These are phyloP conservation scores for Pseudocercospora eumusae DNA, from an alignment of 2,329 filamentous ascomycete genomes.

Conservation along the genomic window DNA sequence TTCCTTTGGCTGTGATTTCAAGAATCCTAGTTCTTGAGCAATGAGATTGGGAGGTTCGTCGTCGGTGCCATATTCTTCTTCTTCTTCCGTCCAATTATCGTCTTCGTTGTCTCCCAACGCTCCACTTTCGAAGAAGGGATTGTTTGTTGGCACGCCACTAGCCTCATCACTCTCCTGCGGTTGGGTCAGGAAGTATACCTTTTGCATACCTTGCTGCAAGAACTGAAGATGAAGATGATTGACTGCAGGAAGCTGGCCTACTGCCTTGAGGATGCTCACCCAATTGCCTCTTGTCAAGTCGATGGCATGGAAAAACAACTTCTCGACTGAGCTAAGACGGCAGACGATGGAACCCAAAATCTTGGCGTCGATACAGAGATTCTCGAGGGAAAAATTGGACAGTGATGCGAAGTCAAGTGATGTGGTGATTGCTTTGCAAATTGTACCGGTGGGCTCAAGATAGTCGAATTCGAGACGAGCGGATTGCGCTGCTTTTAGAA, in stretches of 20 bases:
- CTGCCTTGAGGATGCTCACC: constrained; percentile 29
- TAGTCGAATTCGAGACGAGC: constrained; percentile 19
- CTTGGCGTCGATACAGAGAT: constrained; percentile 16
- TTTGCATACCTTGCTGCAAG: constrained; percentile 26
- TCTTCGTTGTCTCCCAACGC: constrained; percentile 1
- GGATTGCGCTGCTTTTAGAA: constrained; percentile 13
- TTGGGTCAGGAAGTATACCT: constrained; percentile 34
- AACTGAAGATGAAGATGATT: constrained; percentile 36
- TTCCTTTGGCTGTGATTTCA: background rate
- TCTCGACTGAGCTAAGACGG: constrained; percentile 14
- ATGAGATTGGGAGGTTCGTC: constrained; percentile 16
- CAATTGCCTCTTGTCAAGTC: constrained; percentile 31
- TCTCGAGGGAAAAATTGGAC: constrained; percentile 21
- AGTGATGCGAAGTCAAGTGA: constrained; percentile 20
- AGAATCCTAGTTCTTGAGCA: background rate
- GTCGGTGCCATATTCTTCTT: background rate
- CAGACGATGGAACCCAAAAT: constrained; percentile 20
- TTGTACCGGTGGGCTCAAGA: constrained; percentile 4
- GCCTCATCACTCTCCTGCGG: constrained; percentile 13
- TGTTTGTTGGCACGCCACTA: background rate
- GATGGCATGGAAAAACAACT: constrained; percentile 21
- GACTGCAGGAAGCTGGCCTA: constrained; percentile 29
- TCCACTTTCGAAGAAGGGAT: constrained; percentile 8
- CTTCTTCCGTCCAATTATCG: constrained; percentile 19
- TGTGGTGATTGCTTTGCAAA: constrained; percentile 16